Base-by-base conservation (phyloP, 2,329 filamentous ascomycete genomes). In the Aspergillus tamarii region DNA sequence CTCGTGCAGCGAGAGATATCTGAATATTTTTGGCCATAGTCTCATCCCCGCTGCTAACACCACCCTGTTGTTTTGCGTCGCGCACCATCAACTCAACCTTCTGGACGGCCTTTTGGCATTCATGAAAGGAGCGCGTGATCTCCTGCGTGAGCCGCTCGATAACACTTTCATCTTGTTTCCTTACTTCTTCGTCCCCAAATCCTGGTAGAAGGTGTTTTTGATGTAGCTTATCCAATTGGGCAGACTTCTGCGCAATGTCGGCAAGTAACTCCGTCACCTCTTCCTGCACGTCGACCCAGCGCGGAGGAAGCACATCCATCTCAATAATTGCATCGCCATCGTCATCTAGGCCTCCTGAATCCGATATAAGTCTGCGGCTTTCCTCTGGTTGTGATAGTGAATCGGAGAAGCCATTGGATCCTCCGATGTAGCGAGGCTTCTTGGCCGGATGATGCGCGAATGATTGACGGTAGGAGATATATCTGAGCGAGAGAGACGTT, bases 391-490 rank as follows among this genome's bases (percentile, higher is more conserved):
- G 86, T 83, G 75, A 88, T 82, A 70, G 83, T 81, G 74, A 85
- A 64, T 89, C 87, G 66, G 84, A 83, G 76, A 88, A 88, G 79
- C 85, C 86, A 83, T 87, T 85, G 71, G 84, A 79, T 62, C 86
- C 80, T 62, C 83, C 79, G 64, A 84, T 82, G 82, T 91, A 91
- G 73, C 89, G 89, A 70, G 89, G 88, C 81, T 93, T 93, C 82
- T 96, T 94, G 65, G 89, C 87, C 60, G 95, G 95, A 78, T 97
- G 94, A 80, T 98, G 95, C 73, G 93, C 89, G 81, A 97, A 98
- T 74, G 94, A 98, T 83, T 99, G 95, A 75, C 95, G 94, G 85
- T 98, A 99, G 80, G 95, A 98, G 78, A 99, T 95, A 80, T 96
- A 99, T 78, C 94, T 97, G 76, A 66, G 34, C 28, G 23, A 43